phyloP scores from a whole-genome alignment of 495 filamentous ascomycete species.

The Daldinia childiae region DNA sequence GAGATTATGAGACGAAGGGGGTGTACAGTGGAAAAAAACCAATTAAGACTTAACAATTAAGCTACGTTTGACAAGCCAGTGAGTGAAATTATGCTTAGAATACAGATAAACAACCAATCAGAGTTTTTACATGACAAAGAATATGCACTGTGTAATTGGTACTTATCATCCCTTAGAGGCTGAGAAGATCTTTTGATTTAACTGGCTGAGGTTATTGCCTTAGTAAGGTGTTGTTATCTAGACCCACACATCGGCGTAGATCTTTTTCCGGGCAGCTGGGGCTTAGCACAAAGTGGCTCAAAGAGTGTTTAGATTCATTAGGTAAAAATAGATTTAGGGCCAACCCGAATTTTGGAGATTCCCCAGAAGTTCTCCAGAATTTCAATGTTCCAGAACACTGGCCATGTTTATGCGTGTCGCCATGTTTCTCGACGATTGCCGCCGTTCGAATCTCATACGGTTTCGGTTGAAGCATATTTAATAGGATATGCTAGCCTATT shows the following conservation, averaged over 20 bases:
- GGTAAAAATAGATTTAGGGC: conserved; percentile 4
- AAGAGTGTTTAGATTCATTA: not conserved
- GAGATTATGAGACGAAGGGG: conserved; percentile 30
- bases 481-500: no score
- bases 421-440: no score
- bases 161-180: conserved; percentile 11
- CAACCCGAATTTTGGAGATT: not conserved
- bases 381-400: conserved; percentile 20
- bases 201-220: not conserved
- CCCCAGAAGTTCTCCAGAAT: conserved; percentile 10
- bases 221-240: no score
- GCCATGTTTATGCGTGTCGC: no score
- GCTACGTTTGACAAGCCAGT: conserved; percentile 10
- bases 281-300: conserved; percentile 9
- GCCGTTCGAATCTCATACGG: no score
- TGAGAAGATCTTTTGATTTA: conserved; percentile 5
- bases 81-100: conserved; percentile 26
- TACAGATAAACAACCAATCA: conserved; percentile 17
- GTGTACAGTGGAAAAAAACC: conserved; percentile 1
- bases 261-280: conserved; percentile 7
- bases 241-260: not conserved
- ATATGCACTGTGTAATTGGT: not conserved
- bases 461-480: no score
- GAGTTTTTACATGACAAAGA: not conserved
- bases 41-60: conserved; percentile 3